Evolutionary conservation across 345 rosid genomes (phyloP).

Genomic region (Salix purpurea): DNA sequence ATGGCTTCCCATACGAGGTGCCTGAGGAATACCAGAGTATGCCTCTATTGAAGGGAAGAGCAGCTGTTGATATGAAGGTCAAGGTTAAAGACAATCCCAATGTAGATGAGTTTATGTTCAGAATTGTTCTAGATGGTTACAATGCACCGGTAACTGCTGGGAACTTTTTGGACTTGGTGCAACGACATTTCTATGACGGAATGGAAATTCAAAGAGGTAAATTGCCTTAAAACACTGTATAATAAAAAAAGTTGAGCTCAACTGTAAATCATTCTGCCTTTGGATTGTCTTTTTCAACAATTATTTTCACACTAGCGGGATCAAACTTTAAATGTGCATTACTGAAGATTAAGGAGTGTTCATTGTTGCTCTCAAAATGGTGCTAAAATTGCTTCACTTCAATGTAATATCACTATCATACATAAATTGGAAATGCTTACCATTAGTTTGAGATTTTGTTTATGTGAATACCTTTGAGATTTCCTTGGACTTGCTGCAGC

Average conservation of each 20-base stretch:
- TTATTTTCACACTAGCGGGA: neutral
- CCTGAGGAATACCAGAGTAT: slow-evolving; percentile 71
- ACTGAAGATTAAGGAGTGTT: no score
- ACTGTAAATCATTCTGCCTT: neutral
- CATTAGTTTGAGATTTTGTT: neutral
- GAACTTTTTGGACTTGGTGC: slow-evolving; percentile 84
- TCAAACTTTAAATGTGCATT: neutral
- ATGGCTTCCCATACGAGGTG: slow-evolving; percentile 86
- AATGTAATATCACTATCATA: neutral
- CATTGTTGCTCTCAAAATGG: no score
- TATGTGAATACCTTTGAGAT: neutral
- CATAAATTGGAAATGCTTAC: neutral
- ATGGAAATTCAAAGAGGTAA: slow-evolving; percentile 98
- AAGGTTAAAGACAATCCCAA: slow-evolving; percentile 96
- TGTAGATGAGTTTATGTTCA: slow-evolving; percentile 74
- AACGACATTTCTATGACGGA: slow-evolving; percentile 94
- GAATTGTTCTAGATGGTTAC: slow-evolving; percentile 88
- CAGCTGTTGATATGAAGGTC: slow-evolving; percentile 95
- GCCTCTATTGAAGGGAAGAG: slow-evolving; percentile 98
- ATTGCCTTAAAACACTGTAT: neutral
- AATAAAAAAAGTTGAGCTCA: no score
- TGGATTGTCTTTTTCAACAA: neutral
- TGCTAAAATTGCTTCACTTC: neutral
- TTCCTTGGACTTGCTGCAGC: slow-evolving; percentile 45
- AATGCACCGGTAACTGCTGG: slow-evolving; percentile 97